Percentiles rank a stretch among this genome's conserved stretches.
phyloP scores from a whole-genome alignment of 2,329 filamentous ascomycete species.

The Penicillium brevicompactum region DNA sequence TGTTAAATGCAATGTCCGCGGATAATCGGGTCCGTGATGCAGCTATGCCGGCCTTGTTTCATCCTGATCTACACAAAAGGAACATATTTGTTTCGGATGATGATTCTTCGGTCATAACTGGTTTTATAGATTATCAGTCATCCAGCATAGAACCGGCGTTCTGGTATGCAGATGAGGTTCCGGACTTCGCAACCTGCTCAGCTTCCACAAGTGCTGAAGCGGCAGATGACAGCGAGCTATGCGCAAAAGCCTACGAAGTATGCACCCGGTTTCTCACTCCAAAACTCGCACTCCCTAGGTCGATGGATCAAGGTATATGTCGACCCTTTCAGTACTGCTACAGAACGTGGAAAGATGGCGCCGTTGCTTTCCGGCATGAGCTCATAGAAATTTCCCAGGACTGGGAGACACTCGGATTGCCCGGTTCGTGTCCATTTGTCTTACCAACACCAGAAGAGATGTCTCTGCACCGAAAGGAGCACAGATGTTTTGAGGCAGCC shows the following conservation, averaged over 20 bases:
- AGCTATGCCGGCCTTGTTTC: conserved; percentile 19
- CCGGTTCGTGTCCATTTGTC: conserved; percentile 34
- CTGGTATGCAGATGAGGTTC: conserved; percentile 21
- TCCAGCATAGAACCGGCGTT: conserved; percentile 30
- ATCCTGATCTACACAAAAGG: conserved; percentile 30
- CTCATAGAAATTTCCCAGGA: conserved; percentile 34
- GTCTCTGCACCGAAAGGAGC: conserved; percentile 32
- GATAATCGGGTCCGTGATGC: conserved; percentile 5
- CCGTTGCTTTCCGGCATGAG: conserved; percentile 42
- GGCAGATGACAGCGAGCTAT: conserved; percentile 23
- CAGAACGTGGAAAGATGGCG: conserved; percentile 46
- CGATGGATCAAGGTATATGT: conserved; percentile 31
- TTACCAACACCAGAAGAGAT: conserved; percentile 29
- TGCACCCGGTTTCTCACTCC: conserved; percentile 33
- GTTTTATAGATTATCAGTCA: conserved; percentile 35
- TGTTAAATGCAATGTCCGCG: background rate
- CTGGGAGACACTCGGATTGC: conserved; percentile 41
- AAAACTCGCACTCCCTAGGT: conserved; percentile 33
- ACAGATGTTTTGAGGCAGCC: conserved; percentile 33
- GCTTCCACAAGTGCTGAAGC: conserved; percentile 5
- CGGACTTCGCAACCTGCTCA: background rate
- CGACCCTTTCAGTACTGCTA: conserved; percentile 41
- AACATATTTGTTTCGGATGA: conserved; percentile 31
- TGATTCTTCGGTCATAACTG: conserved; percentile 28
- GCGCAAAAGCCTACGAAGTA: conserved; percentile 36